A percentile compares a stretch with the other conserved stretches of the same genome.
Conservation (phyloP, 2,329 filamentous ascomycete species). For the Trichophyton equinum region DNA sequence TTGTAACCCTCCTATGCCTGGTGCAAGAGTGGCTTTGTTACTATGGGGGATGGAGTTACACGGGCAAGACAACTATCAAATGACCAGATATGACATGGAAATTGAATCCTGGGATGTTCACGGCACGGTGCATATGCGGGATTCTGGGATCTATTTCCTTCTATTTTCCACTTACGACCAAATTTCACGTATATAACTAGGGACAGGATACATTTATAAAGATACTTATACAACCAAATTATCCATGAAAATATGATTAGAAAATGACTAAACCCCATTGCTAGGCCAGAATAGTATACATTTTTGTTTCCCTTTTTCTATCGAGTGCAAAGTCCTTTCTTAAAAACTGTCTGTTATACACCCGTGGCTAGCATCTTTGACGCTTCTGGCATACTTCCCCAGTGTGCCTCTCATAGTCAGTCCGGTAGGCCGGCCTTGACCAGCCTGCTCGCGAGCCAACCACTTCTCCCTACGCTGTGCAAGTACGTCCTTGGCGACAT, state of each 20-base stretch:
- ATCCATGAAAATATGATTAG: background rate
- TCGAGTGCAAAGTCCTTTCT: background rate
- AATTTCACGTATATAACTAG: background rate
- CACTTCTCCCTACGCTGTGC: conserved; percentile 45
- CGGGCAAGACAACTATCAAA: background rate
- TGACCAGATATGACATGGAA: background rate
- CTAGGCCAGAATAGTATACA: background rate
- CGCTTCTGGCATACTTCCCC: conserved; percentile 52
- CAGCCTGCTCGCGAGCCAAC: conserved; percentile 36
- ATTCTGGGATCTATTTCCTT: background rate
- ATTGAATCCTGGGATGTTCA: background rate
- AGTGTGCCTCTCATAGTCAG: conserved; percentile 52
- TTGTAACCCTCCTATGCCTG: background rate
- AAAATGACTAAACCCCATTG: too few relatives aligned
- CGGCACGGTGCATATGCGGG: background rate
- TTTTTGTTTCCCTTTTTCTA: background rate
- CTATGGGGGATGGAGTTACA: background rate
- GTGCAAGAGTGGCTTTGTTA: background rate
- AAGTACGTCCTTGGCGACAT: conserved; percentile 45
- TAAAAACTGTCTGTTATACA: conserved; percentile 34
- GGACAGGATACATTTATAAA: background rate
- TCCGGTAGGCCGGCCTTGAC: conserved; percentile 38
- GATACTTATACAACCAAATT: background rate
- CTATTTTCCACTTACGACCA: background rate
- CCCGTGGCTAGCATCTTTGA: conserved; percentile 37